phyloP scores from a whole-genome alignment of 208 protist species.

The Trichomonas gallinae region DNA sequence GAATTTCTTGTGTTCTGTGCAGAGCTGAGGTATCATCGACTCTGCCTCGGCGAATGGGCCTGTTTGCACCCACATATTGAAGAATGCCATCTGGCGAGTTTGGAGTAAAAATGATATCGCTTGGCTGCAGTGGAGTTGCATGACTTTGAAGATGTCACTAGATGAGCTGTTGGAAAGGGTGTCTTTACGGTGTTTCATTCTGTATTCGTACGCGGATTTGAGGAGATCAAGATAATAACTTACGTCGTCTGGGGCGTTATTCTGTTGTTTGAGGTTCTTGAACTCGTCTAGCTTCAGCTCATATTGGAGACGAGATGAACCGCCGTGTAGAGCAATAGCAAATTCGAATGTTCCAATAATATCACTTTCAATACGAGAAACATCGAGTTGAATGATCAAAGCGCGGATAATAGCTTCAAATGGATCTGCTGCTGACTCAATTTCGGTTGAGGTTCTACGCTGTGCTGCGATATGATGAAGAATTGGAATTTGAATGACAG shows the following conservation, averaged over 20 bases:
- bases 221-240: neutral
- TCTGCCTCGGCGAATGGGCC: neutral
- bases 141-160: neutral
- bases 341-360: neutral
- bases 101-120: neutral
- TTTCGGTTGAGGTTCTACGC: neutral
- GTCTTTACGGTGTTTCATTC: conserved; percentile 9
- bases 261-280: neutral
- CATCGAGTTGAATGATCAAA: neutral
- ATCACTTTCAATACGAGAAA: neutral
- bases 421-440: neutral
- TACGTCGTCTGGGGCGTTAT: neutral
- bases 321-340: neutral
- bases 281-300: neutral
- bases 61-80: neutral
- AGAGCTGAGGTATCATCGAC: neutral
- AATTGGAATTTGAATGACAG: neutral
- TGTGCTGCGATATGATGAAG: neutral
- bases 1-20: neutral
- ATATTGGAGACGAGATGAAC: neutral
- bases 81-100: neutral
- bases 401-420: neutral
- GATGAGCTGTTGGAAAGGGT: neutral
- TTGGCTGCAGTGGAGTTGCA: neutral
- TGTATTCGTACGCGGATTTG: neutral